phyloP scores from a whole-genome alignment of 164 flowering plant species.

The Platanus orientalis region DNA sequence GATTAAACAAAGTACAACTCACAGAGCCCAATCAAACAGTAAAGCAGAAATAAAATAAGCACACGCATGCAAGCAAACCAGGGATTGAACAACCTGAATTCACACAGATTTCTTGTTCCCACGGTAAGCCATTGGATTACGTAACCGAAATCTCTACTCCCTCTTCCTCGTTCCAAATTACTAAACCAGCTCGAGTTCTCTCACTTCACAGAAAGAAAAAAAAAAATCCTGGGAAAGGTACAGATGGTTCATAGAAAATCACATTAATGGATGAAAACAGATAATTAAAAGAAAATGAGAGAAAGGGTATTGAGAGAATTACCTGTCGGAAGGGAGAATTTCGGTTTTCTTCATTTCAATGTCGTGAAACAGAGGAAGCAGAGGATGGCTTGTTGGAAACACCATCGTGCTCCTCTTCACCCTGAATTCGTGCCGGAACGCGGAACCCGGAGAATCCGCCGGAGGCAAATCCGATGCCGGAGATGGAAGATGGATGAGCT shows the following conservation, averaged over 20 bases:
- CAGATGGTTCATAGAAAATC: background rate
- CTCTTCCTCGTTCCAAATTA: slow-evolving; percentile 1
- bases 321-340: slow-evolving; percentile 18
- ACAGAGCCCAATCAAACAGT: slow-evolving; percentile 32
- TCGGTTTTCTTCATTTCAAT: slow-evolving; percentile 55
- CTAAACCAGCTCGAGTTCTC: background rate
- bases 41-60: slow-evolving; percentile 18
- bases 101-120: slow-evolving; percentile 43
- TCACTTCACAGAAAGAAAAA: background rate
- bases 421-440: slow-evolving; percentile 87
- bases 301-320: slow-evolving; percentile 4
- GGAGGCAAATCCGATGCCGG: slow-evolving; percentile 56
- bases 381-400: slow-evolving; percentile 71
- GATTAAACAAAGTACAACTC: slow-evolving; percentile 29
- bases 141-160: slow-evolving; percentile 23
- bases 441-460: slow-evolving; percentile 76
- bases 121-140: slow-evolving; percentile 32
- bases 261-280: background rate
- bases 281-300: too few relatives aligned
- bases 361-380: slow-evolving; percentile 93
- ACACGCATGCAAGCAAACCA: slow-evolving; percentile 23
- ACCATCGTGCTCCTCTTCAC: slow-evolving; percentile 73
- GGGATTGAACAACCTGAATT: slow-evolving; percentile 47
- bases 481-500: slow-evolving; percentile 26
- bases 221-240: background rate